Evolutionary conservation across 176 grass and related monocot genomes (phyloP), one percentile per base, ranked within the genome.

Genomic region (Bromus sterilis): DNA sequence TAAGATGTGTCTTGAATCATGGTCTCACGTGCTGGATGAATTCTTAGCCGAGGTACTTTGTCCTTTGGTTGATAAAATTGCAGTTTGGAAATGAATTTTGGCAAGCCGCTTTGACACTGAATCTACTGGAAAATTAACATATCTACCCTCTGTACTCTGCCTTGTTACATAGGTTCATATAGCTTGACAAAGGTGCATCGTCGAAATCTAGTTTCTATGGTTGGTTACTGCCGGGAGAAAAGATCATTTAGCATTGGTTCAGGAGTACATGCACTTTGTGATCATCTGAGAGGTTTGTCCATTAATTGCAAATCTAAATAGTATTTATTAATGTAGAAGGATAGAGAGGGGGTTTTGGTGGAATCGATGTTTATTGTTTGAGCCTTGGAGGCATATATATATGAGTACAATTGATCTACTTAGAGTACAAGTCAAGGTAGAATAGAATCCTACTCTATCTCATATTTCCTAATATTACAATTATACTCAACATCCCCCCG

Each of bases 41-140:
- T 82, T 89, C 56, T 31, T 89, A 28, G 64, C 88, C 4, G 88
- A 89, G 88, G 87, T 89, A 60, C 0, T 83, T 20, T 7, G 20
- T 23, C 5, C 35, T 1, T 12, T 68, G 21, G 21, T 68, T 68
- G 21, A 13, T 30, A 40, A 68, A 40, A 7, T 24, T 68, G 35
- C 0, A 68, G 3, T 68, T 41, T 41, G 2, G 11, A 69, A 26
- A 10, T 11, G 3, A 69, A 24, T 4, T 8, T 10, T 1, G 48
- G 14, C 3, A 31, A 35, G 46, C 34, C 30, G 2, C 18, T 48
- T 39, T 41, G 5, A 61, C 24, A 53, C 4, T 21, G 3, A 0
- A 9, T 13, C 48, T 75, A 21, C 48, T 8, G 44, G 4, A 0
- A 13, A 43, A 28, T 64, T 75, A 21, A 48, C 10, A 77, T 0